Conservation (phyloP, 345 rosid species). For the Arabidopsis thaliana region DNA sequence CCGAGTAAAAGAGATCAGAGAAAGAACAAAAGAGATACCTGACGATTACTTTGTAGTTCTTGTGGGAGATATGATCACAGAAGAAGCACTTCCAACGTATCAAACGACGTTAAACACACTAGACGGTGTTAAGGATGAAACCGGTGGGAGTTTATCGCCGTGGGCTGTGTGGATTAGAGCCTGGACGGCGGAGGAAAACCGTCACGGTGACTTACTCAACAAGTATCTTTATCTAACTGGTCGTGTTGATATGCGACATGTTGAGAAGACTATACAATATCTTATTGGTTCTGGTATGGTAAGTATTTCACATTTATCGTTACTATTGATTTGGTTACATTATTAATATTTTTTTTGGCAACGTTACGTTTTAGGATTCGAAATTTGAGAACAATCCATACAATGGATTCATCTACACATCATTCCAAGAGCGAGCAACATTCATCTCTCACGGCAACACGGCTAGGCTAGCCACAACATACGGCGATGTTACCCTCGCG, state of each 20-base stretch:
- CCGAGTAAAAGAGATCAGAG: conserved; percentile 55
- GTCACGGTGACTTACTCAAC: conserved; percentile 68
- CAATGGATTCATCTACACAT: conserved; percentile 65
- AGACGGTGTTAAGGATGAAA: conserved; percentile 53
- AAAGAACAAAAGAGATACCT: conserved; percentile 47
- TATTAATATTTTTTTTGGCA: not conserved
- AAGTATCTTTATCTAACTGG: conserved; percentile 63
- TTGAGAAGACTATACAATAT: conserved; percentile 62
- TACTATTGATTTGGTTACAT: not conserved
- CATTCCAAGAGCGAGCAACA: conserved; percentile 71
- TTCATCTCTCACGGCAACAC: conserved; percentile 69
- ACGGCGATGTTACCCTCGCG: conserved; percentile 55
- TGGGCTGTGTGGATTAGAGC: conserved; percentile 70
- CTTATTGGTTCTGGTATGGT: conserved; percentile 50
- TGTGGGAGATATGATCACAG: conserved; percentile 66
- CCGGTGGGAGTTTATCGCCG: conserved; percentile 49
- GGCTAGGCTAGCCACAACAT: conserved; percentile 45
- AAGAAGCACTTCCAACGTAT: conserved; percentile 86
- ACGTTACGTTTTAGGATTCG: conserved; percentile 48
- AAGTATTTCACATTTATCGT: conserved; percentile 2
- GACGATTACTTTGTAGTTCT: conserved; percentile 51
- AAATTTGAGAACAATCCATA: conserved; percentile 60
- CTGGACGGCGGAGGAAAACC: conserved; percentile 71
- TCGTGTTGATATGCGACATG: conserved; percentile 63
- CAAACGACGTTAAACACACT: conserved; percentile 75